Conservation (phyloP, 768 basidiomycete species). For the Lentinula guzmanii region DNA sequence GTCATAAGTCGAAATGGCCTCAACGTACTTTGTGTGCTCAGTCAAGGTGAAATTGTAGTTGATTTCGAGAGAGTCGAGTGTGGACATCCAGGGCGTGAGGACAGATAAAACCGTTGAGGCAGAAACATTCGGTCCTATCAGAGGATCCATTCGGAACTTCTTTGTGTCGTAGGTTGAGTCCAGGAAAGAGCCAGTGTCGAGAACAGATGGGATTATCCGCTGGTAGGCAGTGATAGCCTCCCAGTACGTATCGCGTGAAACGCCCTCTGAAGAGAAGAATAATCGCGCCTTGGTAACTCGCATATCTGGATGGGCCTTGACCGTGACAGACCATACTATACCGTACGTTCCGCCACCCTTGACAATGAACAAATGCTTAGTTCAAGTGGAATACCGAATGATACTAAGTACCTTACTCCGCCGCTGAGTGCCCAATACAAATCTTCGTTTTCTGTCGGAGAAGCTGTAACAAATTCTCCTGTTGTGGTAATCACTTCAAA, state of each 20-base stretch:
- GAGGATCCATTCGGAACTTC: conserved; percentile 2
- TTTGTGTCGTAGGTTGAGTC: not conserved
- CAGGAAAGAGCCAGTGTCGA: not conserved
- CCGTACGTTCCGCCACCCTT: conserved; percentile 7
- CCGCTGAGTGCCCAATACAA: conserved; percentile 34
- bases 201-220: not conserved
- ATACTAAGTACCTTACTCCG: conserved; percentile 12
- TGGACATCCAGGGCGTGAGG: not conserved
- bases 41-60: conserved; percentile 9
- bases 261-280: not conserved
- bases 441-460: conserved; percentile 27
- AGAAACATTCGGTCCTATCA: conserved; percentile 1
- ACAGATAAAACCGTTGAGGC: not conserved
- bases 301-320: conserved; percentile 6
- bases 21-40: not conserved
- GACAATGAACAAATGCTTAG: not conserved
- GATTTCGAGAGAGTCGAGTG: conserved; percentile 7
- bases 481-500: conserved; percentile 34
- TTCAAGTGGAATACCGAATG: not conserved
- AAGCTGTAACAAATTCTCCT: conserved; percentile 24
- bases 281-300: not conserved
- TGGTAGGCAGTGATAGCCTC: conserved; percentile 5
- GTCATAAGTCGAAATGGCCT: not conserved
- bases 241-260: conserved; percentile 6
- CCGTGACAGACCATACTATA: conserved; percentile 3